phyloP scores from a whole-genome alignment of 192 early-diverging fungal species.

The Glomus cerebriforme region DNA sequence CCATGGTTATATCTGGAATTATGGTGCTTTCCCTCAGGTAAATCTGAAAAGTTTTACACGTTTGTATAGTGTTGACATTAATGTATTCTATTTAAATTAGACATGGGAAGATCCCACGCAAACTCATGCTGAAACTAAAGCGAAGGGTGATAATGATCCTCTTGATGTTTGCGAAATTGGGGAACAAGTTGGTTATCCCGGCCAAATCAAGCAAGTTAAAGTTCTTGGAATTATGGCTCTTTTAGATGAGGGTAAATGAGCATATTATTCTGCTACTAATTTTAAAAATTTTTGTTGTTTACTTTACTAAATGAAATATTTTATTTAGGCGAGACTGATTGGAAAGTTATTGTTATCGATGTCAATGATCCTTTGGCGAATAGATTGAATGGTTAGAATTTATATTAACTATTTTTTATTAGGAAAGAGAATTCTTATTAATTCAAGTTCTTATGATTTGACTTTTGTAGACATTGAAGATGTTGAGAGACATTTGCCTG shows the following conservation, averaged over 20 bases:
- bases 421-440: background rate
- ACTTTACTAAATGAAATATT: constrained; percentile 24
- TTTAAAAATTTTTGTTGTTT: constrained; percentile 31
- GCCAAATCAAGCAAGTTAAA: constrained; percentile 99
- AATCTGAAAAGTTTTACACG: background rate
- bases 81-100: constrained; percentile 37
- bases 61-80: no score
- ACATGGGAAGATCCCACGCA: constrained; percentile 98
- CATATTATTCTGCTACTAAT: no score
- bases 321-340: constrained; percentile 86
- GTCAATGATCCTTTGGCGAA: constrained; percentile 94
- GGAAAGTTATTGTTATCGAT: constrained; percentile 99
- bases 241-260: constrained; percentile 86
- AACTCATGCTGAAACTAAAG: constrained; percentile 91
- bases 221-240: constrained; percentile 98
- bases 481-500: constrained; percentile 96
- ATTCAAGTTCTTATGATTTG: background rate
- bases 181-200: constrained; percentile 85
- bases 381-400: constrained; percentile 82
- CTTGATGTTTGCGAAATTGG: constrained; percentile 99
- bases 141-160: constrained; percentile 96
- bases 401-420: background rate
- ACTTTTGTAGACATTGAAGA: constrained; percentile 85
- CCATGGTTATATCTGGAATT: constrained; percentile 99
- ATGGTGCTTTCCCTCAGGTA: constrained; percentile 95